Conservation (phyloP, 306 rosid species). For the Arachis stenosperma region DNA sequence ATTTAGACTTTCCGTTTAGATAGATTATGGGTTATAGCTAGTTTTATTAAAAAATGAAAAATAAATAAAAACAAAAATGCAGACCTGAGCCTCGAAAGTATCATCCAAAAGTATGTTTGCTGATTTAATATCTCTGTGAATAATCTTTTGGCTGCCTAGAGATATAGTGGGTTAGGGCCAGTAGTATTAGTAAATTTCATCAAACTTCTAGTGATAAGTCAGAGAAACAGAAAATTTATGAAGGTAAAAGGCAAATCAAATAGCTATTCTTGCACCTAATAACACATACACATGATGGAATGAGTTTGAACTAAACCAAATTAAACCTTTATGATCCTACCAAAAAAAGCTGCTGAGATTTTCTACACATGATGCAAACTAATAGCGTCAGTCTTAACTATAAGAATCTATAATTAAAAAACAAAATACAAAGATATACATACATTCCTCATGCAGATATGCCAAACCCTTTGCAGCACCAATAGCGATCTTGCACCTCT, state of each 20-base stretch:
- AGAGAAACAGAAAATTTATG: background rate
- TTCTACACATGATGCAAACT: background rate
- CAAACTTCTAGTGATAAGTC: background rate
- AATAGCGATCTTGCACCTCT: conserved; percentile 42
- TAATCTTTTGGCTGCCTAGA: conserved; percentile 90
- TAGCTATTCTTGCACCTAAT: background rate
- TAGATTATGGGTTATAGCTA: background rate
- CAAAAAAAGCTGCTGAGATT: background rate
- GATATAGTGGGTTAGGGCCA: conserved; percentile 24
- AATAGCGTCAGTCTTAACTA: too few relatives aligned
- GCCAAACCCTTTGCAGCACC: background rate
- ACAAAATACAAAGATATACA: conserved; percentile 40
- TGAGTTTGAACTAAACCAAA: background rate
- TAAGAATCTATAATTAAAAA: background rate
- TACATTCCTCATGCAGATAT: conserved; percentile 96
- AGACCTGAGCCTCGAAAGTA: conserved; percentile 79
- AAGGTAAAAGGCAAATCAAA: background rate
- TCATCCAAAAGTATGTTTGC: conserved; percentile 91
- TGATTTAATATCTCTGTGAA: conserved; percentile 96
- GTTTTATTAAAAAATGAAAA: background rate
- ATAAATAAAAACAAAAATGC: background rate
- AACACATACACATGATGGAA: conserved; percentile 1
- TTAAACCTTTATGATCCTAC: background rate
- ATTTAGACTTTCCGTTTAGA: conserved; percentile 9
- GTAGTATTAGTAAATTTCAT: conserved; percentile 3